Evolutionary conservation across 129 eudicot species (phyloP).

Genomic region (Heracleum sosnowskyi): DNA sequence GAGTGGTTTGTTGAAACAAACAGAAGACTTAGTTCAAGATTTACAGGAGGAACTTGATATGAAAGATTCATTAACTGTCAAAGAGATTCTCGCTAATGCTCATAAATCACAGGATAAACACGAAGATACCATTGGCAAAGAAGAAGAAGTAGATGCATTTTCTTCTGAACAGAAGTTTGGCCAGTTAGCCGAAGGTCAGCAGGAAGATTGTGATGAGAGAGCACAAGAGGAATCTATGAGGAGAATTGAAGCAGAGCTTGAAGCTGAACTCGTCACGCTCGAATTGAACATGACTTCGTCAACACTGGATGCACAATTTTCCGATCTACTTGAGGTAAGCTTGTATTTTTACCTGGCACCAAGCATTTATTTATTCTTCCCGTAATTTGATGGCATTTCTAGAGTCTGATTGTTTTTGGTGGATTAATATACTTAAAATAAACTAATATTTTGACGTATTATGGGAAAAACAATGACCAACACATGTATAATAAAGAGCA

Average conservation of each 20-base stretch:
- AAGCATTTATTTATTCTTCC: neutral
- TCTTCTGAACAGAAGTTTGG: conserved; percentile 26
- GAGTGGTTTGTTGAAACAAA: conserved; percentile 48
- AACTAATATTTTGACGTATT: neutral
- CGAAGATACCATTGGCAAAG: conserved; percentile 18
- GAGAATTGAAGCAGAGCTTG: conserved; percentile 76
- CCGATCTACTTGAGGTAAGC: conserved; percentile 51
- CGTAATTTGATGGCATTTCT: neutral
- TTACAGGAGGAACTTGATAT: conserved; percentile 81
- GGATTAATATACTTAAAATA: neutral
- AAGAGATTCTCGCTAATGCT: conserved; percentile 45
- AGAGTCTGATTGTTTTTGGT: neutral
- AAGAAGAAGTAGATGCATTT: conserved; percentile 17
- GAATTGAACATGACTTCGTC: conserved; percentile 59
- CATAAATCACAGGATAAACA: conserved; percentile 33
- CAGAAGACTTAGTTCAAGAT: conserved; percentile 69
- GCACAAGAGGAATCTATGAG: conserved; percentile 47
- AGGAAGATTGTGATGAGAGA: conserved; percentile 20
- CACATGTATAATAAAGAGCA: neutral
- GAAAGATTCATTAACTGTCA: conserved; percentile 65
- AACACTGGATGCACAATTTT: conserved; percentile 38
- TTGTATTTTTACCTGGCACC: neutral
- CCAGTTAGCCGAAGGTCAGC: neutral
- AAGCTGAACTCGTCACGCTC: conserved; percentile 78
- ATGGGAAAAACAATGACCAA: neutral